Evolutionary conservation across 345 rosid species (phyloP).

Genomic region (Balakata baccata): DNA sequence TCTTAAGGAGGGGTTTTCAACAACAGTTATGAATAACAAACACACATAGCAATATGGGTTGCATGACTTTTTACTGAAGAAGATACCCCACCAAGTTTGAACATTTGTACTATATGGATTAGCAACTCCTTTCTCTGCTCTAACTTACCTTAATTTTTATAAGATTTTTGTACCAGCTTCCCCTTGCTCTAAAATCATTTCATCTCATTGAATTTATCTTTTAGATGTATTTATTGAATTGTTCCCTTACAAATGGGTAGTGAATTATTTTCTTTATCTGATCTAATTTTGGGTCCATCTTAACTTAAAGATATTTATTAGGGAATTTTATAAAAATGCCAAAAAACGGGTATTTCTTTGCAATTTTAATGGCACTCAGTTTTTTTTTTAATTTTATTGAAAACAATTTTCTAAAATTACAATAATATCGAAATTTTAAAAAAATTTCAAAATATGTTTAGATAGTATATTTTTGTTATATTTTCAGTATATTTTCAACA

Average conservation of each 20-base stretch:
- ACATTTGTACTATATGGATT: slow-evolving; percentile 39
- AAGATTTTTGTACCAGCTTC: slow-evolving; percentile 18
- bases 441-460: too few relatives aligned
- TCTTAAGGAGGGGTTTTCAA: slow-evolving; percentile 9
- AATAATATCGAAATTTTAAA: too few relatives aligned
- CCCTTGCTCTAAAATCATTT: not conserved
- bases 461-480: too few relatives aligned
- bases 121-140: slow-evolving; percentile 19
- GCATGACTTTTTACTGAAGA: slow-evolving; percentile 21
- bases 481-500: too few relatives aligned
- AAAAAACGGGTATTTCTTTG: too few relatives aligned
- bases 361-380: too few relatives aligned
- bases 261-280: slow-evolving; percentile 19
- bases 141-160: slow-evolving; percentile 19
- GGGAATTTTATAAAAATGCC: too few relatives aligned
- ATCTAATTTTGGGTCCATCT: too few relatives aligned
- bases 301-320: too few relatives aligned
- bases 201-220: slow-evolving; percentile 12
- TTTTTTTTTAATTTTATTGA: too few relatives aligned
- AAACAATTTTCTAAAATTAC: too few relatives aligned
- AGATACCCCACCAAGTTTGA: slow-evolving; percentile 15
- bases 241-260: slow-evolving; percentile 20
- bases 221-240: slow-evolving; percentile 24
- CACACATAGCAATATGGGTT: slow-evolving; percentile 11
- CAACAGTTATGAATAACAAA: slow-evolving; percentile 18